Evolutionary conservation across 495 filamentous ascomycete genomes (phyloP), one percentile per base, ranked within the genome.

Genomic region (Annulohypoxylon bovei): DNA sequence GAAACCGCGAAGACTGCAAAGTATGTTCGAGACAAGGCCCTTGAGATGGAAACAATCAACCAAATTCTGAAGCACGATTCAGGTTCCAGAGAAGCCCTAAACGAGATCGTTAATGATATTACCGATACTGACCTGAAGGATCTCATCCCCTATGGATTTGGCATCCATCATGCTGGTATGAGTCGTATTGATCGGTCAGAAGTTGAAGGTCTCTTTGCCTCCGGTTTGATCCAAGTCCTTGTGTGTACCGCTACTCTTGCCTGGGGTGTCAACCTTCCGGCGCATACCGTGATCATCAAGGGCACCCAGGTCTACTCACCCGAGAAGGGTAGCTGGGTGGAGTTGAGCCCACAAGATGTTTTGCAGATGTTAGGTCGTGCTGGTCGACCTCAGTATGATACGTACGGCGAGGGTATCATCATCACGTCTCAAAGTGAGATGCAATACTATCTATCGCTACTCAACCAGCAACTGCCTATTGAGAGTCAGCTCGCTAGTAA

Each of bases 281-380:
- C 94, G 1, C 94, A 98, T 73, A 97, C 94, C 0, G 94, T 98
- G 68, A 94, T 98, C 77, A 98, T 98, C 80, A 98, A 98, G 77
- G 94, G 94, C 39, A 99, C 95, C 0, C 93, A 97, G 76, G 90
- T 98, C 39, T 99, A 99, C 78, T 98, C 96, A 3, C 96, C 95
- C 0, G 95, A 99, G 77, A 98, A 98, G 80, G 95, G 95, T 81
- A 94, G 92, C 77, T 99, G 95, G 94, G 96, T 99, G 14, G 96
- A 99, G 74, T 77, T 99, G 62, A 97, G 94, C 71, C 95, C 96
- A 9, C 95, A 99, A 75, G 95, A 99, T 80, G 95, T 98, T 42
- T 84, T 99, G 33, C 95, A 99, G 78, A 99, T 99, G 95, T 89
- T 99, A 70, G 95, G 95, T 72, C 93, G 95, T 82, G 95, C 95